Evolutionary conservation across 441 rosid species (phyloP).

Genomic region (Rhodomyrtus psidioides): DNA sequence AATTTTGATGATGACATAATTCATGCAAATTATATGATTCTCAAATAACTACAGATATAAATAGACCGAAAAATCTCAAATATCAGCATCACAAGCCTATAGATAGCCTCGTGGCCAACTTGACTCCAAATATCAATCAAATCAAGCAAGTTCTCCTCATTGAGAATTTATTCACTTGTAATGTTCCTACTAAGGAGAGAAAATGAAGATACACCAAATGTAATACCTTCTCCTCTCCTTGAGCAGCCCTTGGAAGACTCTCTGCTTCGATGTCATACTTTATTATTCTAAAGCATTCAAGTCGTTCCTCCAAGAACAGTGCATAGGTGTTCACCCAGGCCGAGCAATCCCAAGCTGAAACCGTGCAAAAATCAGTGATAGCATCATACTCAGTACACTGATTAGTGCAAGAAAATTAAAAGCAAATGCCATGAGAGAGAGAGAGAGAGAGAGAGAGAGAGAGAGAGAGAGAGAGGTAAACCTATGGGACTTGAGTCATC

Average conservation of each 20-base stretch:
- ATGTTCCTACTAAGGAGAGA: neutral
- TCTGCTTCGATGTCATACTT: slow-evolving; percentile 93
- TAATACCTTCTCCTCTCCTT: slow-evolving; percentile 79
- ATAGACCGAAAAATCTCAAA: neutral
- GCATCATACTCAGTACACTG: neutral
- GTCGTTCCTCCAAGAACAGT: slow-evolving; percentile 88
- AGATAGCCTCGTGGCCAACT: neutral
- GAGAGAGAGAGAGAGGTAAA: slow-evolving; percentile 5
- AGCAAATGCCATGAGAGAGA: neutral
- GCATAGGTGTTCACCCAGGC: slow-evolving; percentile 99
- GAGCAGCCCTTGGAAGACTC: slow-evolving; percentile 70
- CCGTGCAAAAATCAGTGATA: neutral
- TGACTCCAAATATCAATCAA: neutral
- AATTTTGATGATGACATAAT: neutral
- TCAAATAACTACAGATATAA: neutral
- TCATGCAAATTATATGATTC: neutral
- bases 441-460: neutral
- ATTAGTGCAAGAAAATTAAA: neutral
- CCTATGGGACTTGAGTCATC: slow-evolving; percentile 99
- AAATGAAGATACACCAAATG: neutral
- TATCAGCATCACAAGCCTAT: neutral
- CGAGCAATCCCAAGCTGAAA: slow-evolving; percentile 96
- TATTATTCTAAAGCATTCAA: slow-evolving; percentile 83
- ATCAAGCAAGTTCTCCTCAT: neutral
- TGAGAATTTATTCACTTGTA: neutral